Percentiles rank a stretch among this genome's conserved stretches.
Conservation (phyloP, 2,329 filamentous ascomycete species). For the Colletotrichum caudatum region DNA sequence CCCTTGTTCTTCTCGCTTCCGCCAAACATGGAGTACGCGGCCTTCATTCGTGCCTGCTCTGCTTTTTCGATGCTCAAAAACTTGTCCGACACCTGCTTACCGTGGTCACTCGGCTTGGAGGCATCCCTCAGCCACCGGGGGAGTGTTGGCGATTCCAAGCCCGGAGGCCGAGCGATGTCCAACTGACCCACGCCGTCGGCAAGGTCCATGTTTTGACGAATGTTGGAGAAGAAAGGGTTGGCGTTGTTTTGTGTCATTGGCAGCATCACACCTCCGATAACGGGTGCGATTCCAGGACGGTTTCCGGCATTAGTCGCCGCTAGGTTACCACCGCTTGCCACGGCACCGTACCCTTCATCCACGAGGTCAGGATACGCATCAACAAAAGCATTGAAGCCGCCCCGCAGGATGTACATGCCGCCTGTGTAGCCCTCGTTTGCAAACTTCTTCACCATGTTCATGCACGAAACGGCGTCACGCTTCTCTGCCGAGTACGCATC, state of each 20-base stretch:
- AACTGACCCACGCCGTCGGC: constrained; percentile 92
- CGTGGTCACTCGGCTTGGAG: constrained; percentile 75
- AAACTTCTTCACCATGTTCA: constrained; percentile 96
- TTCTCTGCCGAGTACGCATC: constrained; percentile 81
- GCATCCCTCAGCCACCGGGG: constrained; percentile 84
- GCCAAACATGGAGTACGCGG: constrained; percentile 69
- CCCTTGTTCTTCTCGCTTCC: constrained; percentile 48
- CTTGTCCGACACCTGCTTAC: constrained; percentile 82
- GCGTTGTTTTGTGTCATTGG: constrained; percentile 75
- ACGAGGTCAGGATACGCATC: constrained; percentile 73
- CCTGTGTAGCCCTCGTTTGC: constrained; percentile 84
- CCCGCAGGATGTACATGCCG: constrained; percentile 78
- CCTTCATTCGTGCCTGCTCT: constrained; percentile 93
- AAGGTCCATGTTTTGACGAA: constrained; percentile 95
- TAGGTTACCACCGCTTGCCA: constrained; percentile 53
- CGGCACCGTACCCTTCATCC: constrained; percentile 60
- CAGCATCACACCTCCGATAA: constrained; percentile 90
- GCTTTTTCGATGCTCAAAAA: constrained; percentile 87
- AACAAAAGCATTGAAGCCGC: constrained; percentile 83
- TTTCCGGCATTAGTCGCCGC: constrained; percentile 59
- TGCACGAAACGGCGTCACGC: constrained; percentile 82
- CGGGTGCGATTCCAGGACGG: constrained; percentile 69
- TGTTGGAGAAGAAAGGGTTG: constrained; percentile 96
- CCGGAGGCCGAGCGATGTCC: constrained; percentile 62
- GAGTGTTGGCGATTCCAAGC: constrained; percentile 64